Conservation (phyloP, 2,329 filamentous ascomycete species). For the Nannizziopsis barbatae region DNA sequence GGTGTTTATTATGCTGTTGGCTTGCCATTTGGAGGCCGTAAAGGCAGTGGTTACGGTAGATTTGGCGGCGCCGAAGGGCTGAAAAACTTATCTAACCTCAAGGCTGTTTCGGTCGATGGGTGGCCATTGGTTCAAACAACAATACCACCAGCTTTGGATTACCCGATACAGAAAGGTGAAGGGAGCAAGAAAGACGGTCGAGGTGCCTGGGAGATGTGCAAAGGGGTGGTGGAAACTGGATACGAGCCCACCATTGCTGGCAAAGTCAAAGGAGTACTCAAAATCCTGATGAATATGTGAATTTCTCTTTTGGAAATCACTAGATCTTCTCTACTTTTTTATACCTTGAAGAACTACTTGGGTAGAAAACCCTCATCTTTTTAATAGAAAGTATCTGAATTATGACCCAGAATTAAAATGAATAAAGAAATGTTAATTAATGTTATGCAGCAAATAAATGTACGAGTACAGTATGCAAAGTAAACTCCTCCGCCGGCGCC, state of each 20-base stretch:
- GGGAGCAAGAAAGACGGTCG: slow-evolving; percentile 43
- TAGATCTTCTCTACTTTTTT: background rate
- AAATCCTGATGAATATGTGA: slow-evolving; percentile 32
- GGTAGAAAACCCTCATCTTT: background rate
- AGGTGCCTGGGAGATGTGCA: slow-evolving; percentile 49
- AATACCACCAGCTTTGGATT: slow-evolving; percentile 70
- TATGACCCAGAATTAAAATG: no score
- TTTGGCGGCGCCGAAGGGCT: slow-evolving; percentile 89
- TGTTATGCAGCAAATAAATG: no score
- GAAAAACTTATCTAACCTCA: slow-evolving; percentile 71
- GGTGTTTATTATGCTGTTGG: slow-evolving; percentile 87
- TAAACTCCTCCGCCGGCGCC: background rate
- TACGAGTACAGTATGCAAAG: background rate
- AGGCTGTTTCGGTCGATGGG: slow-evolving; percentile 72
- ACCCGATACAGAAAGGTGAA: slow-evolving; percentile 60
- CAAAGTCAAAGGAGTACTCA: slow-evolving; percentile 28
- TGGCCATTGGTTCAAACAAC: slow-evolving; percentile 53
- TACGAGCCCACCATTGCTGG: slow-evolving; percentile 36
- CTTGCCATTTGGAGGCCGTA: slow-evolving; percentile 84
- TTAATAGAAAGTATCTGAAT: background rate
- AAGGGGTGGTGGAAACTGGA: slow-evolving; percentile 37
- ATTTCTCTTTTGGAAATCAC: background rate
- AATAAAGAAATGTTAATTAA: no score
- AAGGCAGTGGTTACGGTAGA: slow-evolving; percentile 79
- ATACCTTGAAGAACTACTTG: background rate